Base-by-base conservation (phyloP, 1,139 yeast genomes). In the Scheffersomyces titani region DNA sequence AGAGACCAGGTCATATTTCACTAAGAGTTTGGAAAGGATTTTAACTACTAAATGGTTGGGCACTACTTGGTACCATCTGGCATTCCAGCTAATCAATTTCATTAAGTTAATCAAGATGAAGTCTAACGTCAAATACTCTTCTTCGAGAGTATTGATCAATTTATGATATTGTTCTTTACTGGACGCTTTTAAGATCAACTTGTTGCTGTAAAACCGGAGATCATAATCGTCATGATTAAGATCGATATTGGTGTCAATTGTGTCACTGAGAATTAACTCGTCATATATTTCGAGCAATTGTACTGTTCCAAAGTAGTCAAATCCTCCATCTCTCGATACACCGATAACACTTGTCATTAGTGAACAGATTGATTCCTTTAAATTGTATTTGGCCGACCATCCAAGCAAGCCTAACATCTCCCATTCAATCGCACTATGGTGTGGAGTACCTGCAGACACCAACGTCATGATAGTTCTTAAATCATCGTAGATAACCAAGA, bases 371-470 rank as follows among this genome's bases (percentile, higher is more conserved):
- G 79, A 74, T 49, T 76, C 78, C 54, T 70, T 71, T 50, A 78
- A 62, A 55, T 78, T 77, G 59, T 69, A 77, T 59, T 78, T 78
- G 51, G 72, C 77, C 13, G 71, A 66, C 81, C 81, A 78, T 1
- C 82, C 81, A 44, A 78, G 60, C 36, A 77, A 59, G 3, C 83
- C 83, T 46, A 78, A 56, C 63, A 77, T 68, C 55, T 74, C 77
- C 83, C 83, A 79, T 55, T 79, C 79, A 30, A 78, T 62, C 0
- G 78, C 81, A 62, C 80, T 75, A 52, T 78, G 78, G 53, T 77
- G 72, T 50, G 68, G 75, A 20, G 70, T 72, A 52, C 63, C 65
- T 40, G 68, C 70, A 20, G 55, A 52, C 1, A 69, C 56, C 3
- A 74, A 68, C 6, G 67, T 60, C 69, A 74, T 70, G 52, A 76